phyloP scores from a whole-genome alignment of 352 stramenopile genomes.

The Phytophthora kernoviae region DNA sequence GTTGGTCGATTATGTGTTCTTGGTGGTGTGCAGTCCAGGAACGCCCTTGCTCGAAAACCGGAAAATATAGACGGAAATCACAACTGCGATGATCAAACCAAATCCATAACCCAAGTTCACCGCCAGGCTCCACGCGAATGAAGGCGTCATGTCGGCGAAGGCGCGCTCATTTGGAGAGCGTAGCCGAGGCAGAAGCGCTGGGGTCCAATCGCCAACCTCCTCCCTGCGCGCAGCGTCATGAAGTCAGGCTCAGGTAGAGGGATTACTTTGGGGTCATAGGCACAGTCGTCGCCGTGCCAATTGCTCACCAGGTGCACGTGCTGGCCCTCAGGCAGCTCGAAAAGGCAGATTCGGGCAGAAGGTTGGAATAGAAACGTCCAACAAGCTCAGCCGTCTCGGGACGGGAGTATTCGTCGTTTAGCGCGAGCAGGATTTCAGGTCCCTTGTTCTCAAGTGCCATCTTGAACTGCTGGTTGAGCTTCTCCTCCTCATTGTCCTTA shows the following conservation, averaged over 20 bases:
- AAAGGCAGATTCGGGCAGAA: slow-evolving; percentile 61
- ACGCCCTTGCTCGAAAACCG: slow-evolving; percentile 50
- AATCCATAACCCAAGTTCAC: slow-evolving; percentile 51
- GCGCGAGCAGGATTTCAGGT: slow-evolving; percentile 63
- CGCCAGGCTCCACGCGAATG: slow-evolving; percentile 34
- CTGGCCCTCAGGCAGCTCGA: slow-evolving; percentile 66
- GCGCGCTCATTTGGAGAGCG: slow-evolving; percentile 39
- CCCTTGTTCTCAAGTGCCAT: slow-evolving; percentile 54
- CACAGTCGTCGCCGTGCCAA: slow-evolving; percentile 70
- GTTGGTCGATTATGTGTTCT: slow-evolving; percentile 34
- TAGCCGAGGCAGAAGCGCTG: slow-evolving; percentile 25
- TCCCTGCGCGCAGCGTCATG: slow-evolving; percentile 29
- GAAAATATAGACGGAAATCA: slow-evolving; percentile 66
- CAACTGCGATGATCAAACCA: slow-evolving; percentile 49
- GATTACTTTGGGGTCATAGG: slow-evolving; percentile 60
- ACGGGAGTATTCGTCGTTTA: slow-evolving; percentile 83
- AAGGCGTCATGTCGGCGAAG: slow-evolving; percentile 42
- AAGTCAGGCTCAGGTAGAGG: slow-evolving; percentile 33
- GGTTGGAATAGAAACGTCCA: slow-evolving; percentile 56
- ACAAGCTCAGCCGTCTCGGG: slow-evolving; percentile 60
- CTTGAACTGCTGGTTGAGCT: slow-evolving; percentile 38
- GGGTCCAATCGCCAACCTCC: slow-evolving; percentile 19
- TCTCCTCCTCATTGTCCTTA: slow-evolving; percentile 54
- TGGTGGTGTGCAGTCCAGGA: slow-evolving; percentile 23
- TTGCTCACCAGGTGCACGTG: slow-evolving; percentile 65